Conservation (phyloP, 768 basidiomycete genomes). For the Megacollybia marginata region DNA sequence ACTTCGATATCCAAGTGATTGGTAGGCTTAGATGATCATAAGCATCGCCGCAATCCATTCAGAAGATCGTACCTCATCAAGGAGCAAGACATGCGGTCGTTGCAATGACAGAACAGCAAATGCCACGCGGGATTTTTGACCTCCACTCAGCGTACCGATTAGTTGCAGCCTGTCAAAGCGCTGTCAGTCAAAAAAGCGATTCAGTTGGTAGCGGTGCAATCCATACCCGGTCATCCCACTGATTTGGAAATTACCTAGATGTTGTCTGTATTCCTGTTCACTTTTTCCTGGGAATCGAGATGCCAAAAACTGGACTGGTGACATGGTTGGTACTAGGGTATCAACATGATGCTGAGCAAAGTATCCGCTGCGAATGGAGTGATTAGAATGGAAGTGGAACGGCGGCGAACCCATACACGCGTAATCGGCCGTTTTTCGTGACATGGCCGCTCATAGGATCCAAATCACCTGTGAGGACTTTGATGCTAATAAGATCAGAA, state of each 20-base stretch:
- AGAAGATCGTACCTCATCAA: slow-evolving; percentile 73
- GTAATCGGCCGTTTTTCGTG: slow-evolving; percentile 83
- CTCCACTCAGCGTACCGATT: slow-evolving; percentile 90
- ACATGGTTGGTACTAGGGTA: slow-evolving; percentile 73
- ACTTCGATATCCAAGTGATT: slow-evolving; percentile 96
- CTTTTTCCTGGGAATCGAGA: slow-evolving; percentile 88
- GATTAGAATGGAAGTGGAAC: background rate
- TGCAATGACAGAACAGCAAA: slow-evolving; percentile 84
- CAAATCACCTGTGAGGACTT: slow-evolving; percentile 81
- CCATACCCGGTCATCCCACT: slow-evolving; percentile 85
- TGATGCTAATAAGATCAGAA: slow-evolving; percentile 53
- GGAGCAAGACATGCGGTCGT: slow-evolving; percentile 83
- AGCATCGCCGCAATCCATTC: background rate
- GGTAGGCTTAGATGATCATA: slow-evolving; percentile 51
- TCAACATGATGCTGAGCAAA: slow-evolving; percentile 98
- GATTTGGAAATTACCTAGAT: slow-evolving; percentile 96
- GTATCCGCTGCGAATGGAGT: slow-evolving; percentile 53
- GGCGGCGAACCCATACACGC: slow-evolving; percentile 52
- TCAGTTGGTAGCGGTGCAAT: slow-evolving; percentile 5
- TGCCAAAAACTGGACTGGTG: slow-evolving; percentile 91
- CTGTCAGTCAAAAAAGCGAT: background rate
- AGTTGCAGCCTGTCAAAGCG: slow-evolving; percentile 54
- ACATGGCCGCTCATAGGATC: slow-evolving; percentile 72
- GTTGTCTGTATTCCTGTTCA: slow-evolving; percentile 93
- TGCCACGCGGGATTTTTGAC: slow-evolving; percentile 93